Base-by-base conservation (phyloP, 2,329 filamentous ascomycete species). In the Fusarium pilosicola region DNA sequence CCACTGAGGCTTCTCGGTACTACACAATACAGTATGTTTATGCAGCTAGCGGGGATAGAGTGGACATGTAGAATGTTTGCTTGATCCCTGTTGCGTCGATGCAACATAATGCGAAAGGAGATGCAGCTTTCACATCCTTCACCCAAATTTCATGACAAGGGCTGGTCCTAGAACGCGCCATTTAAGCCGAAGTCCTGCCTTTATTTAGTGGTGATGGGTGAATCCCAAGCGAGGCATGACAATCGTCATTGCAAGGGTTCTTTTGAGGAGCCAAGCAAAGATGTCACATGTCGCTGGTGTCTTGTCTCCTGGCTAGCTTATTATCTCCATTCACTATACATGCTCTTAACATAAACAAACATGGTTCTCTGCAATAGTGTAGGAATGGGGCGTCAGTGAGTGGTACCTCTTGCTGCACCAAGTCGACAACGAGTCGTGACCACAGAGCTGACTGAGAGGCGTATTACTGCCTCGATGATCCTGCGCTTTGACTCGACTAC, bases 61-160 rank as follows among this genome's bases (percentile, higher is more conserved):
- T 65, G 66, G 63, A 39, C 56, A 65, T 42, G 44, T 18, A 59
- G 28, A 62, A 49, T 59, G 32, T 68, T 64, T 39, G 48, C 17
- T 61, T 36, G 26, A 55, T 52, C 68, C 58, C 38, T 64, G 46
- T 62, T 15, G 24, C 38, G 26, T 39, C 41, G 49, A 62, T 38
- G 62, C 62, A 58, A 49, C 24, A 36, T 28, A 22, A 49, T 38
- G 42, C 22, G 24, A 59, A 57, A n/a, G 20, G n/a, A n/a, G 30
- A 49, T n/a, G 41, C 41, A 36, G 32, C 55, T 49, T n/a, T 39
- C 32, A 22, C 49, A 59, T 51, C 42, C 57, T 28, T 55, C 38
- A 32, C 26, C 15, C 26, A 48, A 42, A 39, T 55, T 46, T 52
- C 51, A 63, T 42, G 30, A 45, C 46, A 61, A 54, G 46, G 39